Base-by-base conservation (phyloP, 768 basidiomycete genomes). In the Tulasnella sp. region DNA sequence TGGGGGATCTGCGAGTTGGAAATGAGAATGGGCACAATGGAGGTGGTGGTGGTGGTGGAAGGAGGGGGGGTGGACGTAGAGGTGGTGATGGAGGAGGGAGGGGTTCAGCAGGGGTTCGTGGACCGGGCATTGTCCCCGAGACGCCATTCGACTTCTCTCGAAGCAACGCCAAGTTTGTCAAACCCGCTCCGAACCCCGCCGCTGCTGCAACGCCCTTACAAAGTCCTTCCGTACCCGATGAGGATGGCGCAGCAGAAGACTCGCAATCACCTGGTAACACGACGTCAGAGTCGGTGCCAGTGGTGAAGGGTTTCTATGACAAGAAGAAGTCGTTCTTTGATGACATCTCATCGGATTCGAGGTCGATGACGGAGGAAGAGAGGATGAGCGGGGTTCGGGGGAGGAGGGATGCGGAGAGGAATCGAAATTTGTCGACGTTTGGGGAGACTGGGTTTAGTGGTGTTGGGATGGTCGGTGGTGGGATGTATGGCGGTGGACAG, bases 371-470 rank as follows among this genome's bases (percentile, higher is more conserved):
- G 41, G 59, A 29, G 56, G 61, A 21, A 59, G 60, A 17, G 10
- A 21, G 60, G 51, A 31, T 42, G 49, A 53, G 60, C 29, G 48
- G 60, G 27, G 87, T 83, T 0, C 74, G 83, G 53, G 86, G 80
- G 64, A 76, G 87, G 64, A 72, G 88, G 45, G 87, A 91, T 64
- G 89, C 90, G 65, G 88, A 91, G 67, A 71, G 88, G 61, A 86
- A 88, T 70, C 81, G 79, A 70, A 91, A 91, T 65, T 81, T 91
- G 8, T 84, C 85, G 29, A 91, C 88, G 7, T 92, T 92, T 75
- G 89, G 88, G 2, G 88, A 91, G 68, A 81, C 87, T 7, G 87
- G 87, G 10, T 84, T 84, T 49, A 79, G 85, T 17, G 85, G 87
- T 21, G 15, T 38, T 17, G 25, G 30, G 24, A 42, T 11, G n/a